These are phyloP conservation scores for Tuber brumale DNA, from an alignment of 495 filamentous ascomycete species.

Conservation along the genomic window DNA sequence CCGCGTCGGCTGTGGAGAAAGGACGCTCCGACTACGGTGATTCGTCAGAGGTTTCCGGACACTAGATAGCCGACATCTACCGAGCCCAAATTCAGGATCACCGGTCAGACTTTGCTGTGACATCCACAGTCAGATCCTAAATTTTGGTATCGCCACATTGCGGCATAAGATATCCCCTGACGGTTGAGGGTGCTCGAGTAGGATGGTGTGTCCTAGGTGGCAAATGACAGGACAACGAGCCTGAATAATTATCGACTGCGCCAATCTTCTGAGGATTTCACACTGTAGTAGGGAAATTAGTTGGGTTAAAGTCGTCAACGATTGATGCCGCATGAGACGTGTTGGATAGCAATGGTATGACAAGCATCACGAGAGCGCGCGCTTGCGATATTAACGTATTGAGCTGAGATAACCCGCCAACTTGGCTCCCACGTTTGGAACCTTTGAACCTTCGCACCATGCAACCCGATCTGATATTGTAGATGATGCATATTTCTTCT, in stretches of 20 bases:
- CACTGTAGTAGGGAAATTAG: neutral
- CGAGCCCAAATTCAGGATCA: neutral
- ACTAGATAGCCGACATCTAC: neutral
- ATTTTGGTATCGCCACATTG: neutral
- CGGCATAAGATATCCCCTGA: neutral
- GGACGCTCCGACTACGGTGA: neutral
- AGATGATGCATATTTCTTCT: neutral
- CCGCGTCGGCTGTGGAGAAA: neutral
- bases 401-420: neutral
- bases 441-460: neutral
- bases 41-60: neutral
- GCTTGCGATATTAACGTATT: neutral
- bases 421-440: neutral
- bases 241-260: neutral
- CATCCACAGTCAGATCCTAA: neutral
- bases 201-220: neutral
- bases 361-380: neutral
- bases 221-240: neutral
- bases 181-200: neutral
- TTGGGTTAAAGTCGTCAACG: neutral
- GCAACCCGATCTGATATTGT: neutral
- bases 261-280: neutral
- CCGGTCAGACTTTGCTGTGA: neutral
- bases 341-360: neutral
- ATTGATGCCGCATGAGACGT: neutral